These are phyloP conservation scores for Annulohypoxylon bovei DNA, from an alignment of 495 filamentous ascomycete genomes.

Conservation along the genomic window DNA sequence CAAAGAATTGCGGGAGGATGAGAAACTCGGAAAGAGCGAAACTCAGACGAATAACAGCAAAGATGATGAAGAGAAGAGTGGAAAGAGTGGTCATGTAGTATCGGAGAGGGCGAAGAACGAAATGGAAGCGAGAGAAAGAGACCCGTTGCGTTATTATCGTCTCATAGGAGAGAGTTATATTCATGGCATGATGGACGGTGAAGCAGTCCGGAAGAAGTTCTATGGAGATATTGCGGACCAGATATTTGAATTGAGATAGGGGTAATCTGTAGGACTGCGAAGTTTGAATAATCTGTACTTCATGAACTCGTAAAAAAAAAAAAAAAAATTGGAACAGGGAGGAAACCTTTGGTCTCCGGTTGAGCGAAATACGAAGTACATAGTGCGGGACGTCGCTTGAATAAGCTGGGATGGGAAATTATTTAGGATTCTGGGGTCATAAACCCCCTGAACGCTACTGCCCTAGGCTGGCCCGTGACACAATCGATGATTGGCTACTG, in stretches of 20 bases:
- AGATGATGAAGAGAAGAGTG: not conserved
- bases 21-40: not conserved
- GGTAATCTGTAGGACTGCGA: no score
- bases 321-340: no score
- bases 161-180: conserved; percentile 50
- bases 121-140: not conserved
- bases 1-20: not conserved
- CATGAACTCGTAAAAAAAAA: no score
- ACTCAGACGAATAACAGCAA: not conserved
- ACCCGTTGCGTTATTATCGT: conserved; percentile 9
- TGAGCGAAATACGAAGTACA: not conserved
- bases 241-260: not conserved
- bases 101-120: not conserved
- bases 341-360: not conserved
- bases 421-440: not conserved
- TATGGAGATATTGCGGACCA: conserved; percentile 11
- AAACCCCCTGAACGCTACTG: not conserved
- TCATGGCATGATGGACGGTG: conserved; percentile 53
- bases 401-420: not conserved
- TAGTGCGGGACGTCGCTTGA: not conserved
- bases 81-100: not conserved
- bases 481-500: conserved; percentile 7
- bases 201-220: conserved; percentile 41
- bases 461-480: not conserved
- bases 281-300: no score